Conservation (phyloP, 2,329 filamentous ascomycete species). For the Monosporascus sp. region DNA sequence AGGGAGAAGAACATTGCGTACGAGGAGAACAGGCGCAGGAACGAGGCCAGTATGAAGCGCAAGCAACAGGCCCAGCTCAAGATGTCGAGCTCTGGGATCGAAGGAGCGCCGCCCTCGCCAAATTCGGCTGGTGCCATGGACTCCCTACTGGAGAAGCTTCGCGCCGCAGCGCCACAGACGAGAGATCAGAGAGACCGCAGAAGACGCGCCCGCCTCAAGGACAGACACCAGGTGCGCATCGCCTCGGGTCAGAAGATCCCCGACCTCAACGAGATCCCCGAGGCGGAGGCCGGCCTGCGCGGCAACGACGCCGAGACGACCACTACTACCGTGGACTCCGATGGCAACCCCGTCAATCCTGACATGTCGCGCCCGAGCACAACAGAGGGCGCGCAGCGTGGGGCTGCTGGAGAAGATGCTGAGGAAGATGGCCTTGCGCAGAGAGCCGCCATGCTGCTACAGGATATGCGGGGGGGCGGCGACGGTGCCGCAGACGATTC, state of each 20-base stretch:
- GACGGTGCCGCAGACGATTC: conserved; percentile 52
- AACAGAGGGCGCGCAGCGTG: conserved; percentile 6
- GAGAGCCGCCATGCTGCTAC: conserved; percentile 75
- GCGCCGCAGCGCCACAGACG: conserved; percentile 85
- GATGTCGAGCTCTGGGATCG: conserved; percentile 37
- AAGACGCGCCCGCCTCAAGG: conserved; percentile 81
- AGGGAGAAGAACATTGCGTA: conserved; percentile 82
- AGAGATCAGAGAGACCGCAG: conserved; percentile 86
- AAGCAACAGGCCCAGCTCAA: conserved; percentile 68
- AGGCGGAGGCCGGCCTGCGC: conserved; percentile 40
- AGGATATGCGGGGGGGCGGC: conserved; percentile 70
- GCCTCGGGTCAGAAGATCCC: conserved; percentile 87
- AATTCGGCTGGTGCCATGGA: conserved; percentile 90
- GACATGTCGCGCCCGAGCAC: conserved; percentile 38
- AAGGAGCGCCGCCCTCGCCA: conserved; percentile 55
- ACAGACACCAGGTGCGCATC: conserved; percentile 82
- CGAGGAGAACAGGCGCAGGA: conserved; percentile 78
- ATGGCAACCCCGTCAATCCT: conserved; percentile 50
- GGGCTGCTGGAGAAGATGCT: conserved; percentile 19
- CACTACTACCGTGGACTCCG: conserved; percentile 40
- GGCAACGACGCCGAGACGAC: conserved; percentile 20
- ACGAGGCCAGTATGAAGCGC: conserved; percentile 88
- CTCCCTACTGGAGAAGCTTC: conserved; percentile 86
- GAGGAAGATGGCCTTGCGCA: conserved; percentile 74
- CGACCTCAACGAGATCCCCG: conserved; percentile 60